Percentiles rank a stretch among this genome's conserved stretches.
phyloP scores from a whole-genome alignment of 1,284 basidiomycete genomes.

The Bondarzewia mesenterica region DNA sequence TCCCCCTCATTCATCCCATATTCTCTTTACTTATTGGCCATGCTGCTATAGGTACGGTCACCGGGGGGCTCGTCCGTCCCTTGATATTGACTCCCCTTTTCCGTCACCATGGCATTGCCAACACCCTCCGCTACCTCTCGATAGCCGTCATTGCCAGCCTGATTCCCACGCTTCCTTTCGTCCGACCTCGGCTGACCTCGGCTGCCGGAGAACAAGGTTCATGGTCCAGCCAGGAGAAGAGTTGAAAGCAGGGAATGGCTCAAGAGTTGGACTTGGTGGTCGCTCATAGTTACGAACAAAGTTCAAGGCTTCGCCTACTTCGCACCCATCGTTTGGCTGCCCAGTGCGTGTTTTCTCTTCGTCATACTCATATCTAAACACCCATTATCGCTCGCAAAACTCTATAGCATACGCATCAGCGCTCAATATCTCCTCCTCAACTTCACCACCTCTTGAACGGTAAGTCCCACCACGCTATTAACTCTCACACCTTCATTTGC shows the following conservation, averaged over 20 bases:
- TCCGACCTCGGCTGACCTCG: conserved; percentile 28
- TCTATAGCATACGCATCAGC: conserved; percentile 5
- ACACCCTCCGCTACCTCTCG: conserved; percentile 23
- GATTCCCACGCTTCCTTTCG: conserved; percentile 21
- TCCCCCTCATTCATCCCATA: background rate
- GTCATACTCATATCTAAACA: background rate
- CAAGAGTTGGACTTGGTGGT: conserved; percentile 20
- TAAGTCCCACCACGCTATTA: background rate
- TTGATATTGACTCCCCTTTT: conserved; percentile 24
- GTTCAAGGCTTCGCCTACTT: conserved; percentile 26
- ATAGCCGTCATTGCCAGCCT: conserved; percentile 18
- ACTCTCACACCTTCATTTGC: background rate
- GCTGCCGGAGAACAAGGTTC: conserved; percentile 21
- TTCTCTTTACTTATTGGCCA: background rate
- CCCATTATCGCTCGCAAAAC: background rate
- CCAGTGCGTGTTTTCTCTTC: conserved; percentile 18
- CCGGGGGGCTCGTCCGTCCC: conserved; percentile 29
- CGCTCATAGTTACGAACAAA: conserved; percentile 24
- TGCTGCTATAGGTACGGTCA: conserved; percentile 20
- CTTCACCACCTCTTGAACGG: conserved; percentile 12
- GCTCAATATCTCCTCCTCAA: conserved; percentile 2
- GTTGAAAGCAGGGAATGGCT: conserved; percentile 16
- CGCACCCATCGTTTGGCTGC: conserved; percentile 28
- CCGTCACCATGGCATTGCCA: conserved; percentile 17
- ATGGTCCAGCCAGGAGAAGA: conserved; percentile 14